Conservation (phyloP, 805 yeast species). For the Lachancea fermentati region DNA sequence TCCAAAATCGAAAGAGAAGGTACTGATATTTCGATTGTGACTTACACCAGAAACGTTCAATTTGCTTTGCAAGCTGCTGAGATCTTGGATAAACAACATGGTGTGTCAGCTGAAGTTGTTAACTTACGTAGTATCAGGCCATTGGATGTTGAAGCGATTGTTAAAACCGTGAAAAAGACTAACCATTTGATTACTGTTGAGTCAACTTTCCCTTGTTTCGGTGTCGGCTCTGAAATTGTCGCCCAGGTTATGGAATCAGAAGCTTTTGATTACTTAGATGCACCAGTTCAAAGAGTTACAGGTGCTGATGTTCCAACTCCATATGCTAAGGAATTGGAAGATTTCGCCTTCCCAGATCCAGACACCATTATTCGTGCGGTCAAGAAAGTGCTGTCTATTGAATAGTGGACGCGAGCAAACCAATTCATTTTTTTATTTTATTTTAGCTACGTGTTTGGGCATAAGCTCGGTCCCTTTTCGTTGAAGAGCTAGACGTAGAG, state of each 20-base stretch:
- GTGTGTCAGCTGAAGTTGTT: constrained; percentile 86
- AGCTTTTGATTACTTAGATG: constrained; percentile 96
- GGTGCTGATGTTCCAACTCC: constrained; percentile 99
- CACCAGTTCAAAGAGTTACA: constrained; percentile 97
- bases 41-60: constrained; percentile 88
- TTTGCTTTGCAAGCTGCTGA: constrained; percentile 89
- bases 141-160: constrained; percentile 79
- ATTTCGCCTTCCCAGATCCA: constrained; percentile 97
- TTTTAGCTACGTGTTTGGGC: not conserved
- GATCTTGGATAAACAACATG: constrained; percentile 72
- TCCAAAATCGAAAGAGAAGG: constrained; percentile 96
- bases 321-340: constrained; percentile 92
- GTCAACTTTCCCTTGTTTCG: constrained; percentile 96
- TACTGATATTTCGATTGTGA: constrained; percentile 78
- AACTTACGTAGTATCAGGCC: constrained; percentile 98
- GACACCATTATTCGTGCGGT: constrained; percentile 84
- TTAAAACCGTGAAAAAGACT: constrained; percentile 90
- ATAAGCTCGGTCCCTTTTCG: not conserved
- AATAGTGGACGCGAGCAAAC: constrained; percentile 31
- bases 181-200: constrained; percentile 94
- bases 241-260: constrained; percentile 98
- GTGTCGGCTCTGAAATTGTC: constrained; percentile 97
- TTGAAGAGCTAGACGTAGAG: constrained; percentile 1
- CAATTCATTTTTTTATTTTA: too few species aligned
- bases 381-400: constrained; percentile 71